These are phyloP conservation scores for Gynochthodes officinalis DNA, from an alignment of 257 asterid genomes.

Conservation along the genomic window DNA sequence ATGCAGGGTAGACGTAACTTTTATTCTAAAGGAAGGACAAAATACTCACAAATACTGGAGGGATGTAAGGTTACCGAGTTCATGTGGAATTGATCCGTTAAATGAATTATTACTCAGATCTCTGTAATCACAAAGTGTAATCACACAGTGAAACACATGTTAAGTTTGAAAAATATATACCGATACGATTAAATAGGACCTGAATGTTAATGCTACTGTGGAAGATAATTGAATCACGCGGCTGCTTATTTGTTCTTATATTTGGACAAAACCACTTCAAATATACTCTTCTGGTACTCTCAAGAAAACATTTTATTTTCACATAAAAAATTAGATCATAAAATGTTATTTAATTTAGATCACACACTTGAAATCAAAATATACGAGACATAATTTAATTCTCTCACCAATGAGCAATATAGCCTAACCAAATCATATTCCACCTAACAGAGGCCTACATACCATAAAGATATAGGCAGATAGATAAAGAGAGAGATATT, in stretches of 20 bases:
- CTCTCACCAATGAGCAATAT: too few relatives aligned
- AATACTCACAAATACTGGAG: background rate
- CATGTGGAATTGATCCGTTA: background rate
- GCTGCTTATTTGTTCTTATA: background rate
- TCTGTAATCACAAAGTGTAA: background rate
- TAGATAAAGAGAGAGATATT: too few relatives aligned
- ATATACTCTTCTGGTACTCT: too few relatives aligned
- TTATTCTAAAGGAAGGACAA: background rate
- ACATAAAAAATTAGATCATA: too few relatives aligned
- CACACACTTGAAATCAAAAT: too few relatives aligned
- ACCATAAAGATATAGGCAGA: too few relatives aligned
- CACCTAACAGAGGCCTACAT: too few relatives aligned
- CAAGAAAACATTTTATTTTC: too few relatives aligned
- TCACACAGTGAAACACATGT: background rate
- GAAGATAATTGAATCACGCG: background rate
- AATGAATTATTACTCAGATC: background rate
- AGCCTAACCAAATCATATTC: too few relatives aligned
- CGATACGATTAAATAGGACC: background rate
- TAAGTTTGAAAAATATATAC: background rate
- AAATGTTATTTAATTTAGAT: too few relatives aligned
- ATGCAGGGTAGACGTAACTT: background rate
- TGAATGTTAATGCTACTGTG: background rate
- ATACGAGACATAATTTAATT: too few relatives aligned
- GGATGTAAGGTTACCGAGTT: background rate
- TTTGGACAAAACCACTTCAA: background rate